Base-by-base conservation (phyloP, 495 filamentous ascomycete species). In the Aspergillus wentii region DNA sequence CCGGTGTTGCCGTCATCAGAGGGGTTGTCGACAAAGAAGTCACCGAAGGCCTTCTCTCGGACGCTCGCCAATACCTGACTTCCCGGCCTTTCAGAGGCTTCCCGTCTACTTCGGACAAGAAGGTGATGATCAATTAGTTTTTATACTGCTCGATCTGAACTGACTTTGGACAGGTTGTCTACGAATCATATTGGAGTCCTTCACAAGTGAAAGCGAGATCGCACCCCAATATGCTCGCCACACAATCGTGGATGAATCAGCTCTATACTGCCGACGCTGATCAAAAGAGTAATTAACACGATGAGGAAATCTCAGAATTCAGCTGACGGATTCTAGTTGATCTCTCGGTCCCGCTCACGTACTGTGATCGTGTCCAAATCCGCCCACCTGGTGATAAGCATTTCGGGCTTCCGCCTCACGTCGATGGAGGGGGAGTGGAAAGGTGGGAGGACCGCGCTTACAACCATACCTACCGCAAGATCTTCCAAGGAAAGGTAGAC, bases 171-270 rank as follows among this genome's bases (percentile, higher is more conserved):
- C n/a, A n/a, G n/a, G n/a, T 87, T 34, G 87, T 95, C 3, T 90
- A 82, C 50, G 89, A 95, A 53, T 67, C 95, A 3, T 95, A 95
- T 65, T 95, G 89, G 89, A 84, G 85, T 1, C 74, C 78, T 5
- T 64, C 82, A 3, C 88, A 95, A 50, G 64, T 85, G 18, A 72
- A 76, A 27, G 88, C 89, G 8, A 75, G 89, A 11, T 67, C 74
- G 0, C 83, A 95, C 56, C 72, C 82, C 8, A 80, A 83, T 33
- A 42, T 94, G 44, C 64, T 94, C 3, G 58, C 69, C 20, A 69
- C 82, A 0, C 87, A 94, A 48, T 65, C 61, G 10, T 83, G 77
- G 86, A 90, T 66, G 80, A 76, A 17, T 72, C 69, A 14, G 69
- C 85, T 43, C 75, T 77, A 0, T 43, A 69, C 13, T 74, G 78